phyloP scores from a whole-genome alignment of 805 yeast genomes.

The Priceomyces haplophilus region DNA sequence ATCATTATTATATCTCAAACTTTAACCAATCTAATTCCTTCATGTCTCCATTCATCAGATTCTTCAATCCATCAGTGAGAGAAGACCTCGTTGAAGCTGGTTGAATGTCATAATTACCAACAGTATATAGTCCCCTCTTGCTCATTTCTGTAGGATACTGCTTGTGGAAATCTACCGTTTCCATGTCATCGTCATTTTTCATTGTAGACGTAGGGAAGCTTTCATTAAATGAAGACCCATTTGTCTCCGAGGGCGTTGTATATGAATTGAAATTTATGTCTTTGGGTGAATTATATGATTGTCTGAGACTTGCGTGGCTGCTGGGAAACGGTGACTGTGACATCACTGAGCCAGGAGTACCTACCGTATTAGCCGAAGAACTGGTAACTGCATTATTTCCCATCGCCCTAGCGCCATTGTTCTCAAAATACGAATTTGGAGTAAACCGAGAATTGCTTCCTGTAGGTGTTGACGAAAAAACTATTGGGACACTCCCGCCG shows the following conservation, averaged over 20 bases:
- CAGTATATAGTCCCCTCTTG: conserved; percentile 2
- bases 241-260: conserved; percentile 5
- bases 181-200: conserved; percentile 6
- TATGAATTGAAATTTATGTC: conserved; percentile 5
- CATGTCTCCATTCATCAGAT: conserved; percentile 14
- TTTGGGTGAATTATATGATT: conserved; percentile 8
- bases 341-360: conserved; percentile 11
- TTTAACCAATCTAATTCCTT: conserved; percentile 33
- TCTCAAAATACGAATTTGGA: conserved; percentile 7
- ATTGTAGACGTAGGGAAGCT: conserved; percentile 2
- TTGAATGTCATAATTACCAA: conserved; percentile 7
- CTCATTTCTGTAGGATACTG: conserved; percentile 3
- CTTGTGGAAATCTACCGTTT: conserved; percentile 10
- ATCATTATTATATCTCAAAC: conserved; percentile 22
- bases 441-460: conserved; percentile 20
- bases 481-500: conserved; percentile 8
- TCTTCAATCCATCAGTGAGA: conserved; percentile 13
- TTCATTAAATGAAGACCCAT: conserved; percentile 1
- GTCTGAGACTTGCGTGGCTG: conserved; percentile 5
- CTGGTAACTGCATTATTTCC: no score
- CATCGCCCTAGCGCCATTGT: neutral
- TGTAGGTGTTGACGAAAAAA: conserved; percentile 20
- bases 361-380: conserved; percentile 4
- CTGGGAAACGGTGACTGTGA: conserved; percentile 12
- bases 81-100: conserved; percentile 7